Base-by-base conservation (phyloP, 78 protist species). In the Tieghemostelium lacteum region DNA sequence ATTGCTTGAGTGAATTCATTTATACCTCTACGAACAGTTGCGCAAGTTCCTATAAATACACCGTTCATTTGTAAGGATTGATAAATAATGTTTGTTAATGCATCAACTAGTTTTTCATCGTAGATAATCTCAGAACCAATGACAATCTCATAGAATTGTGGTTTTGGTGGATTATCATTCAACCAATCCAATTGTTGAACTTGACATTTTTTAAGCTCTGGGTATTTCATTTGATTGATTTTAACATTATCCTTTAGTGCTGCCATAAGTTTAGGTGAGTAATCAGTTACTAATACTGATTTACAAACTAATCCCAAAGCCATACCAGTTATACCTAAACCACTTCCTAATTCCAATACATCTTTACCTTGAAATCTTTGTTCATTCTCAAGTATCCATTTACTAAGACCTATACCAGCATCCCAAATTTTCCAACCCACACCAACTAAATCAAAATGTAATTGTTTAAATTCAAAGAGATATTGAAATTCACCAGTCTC, bases 361-460 rank as follows among this genome's bases (percentile, higher is more conserved):
- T 78, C 88, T 26, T 52, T 40, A 2, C 75, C 75, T 39, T 33
- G 45, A 22, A 78, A 78, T 14, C 64, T 78, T 49, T 29, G 24
- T 55, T 70, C 34, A 28, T 78, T 78, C 40, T 49, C 88, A 24
- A 78, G 37, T 17, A 78, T 37, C 88, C 88, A 78, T 45, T 54
- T 66, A 12, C 70, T 33, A 7, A 78, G 37, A 10, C 88, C 88
- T 45, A 78, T 78, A 36, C 88, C 88, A 20, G 36, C 55, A 37
- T 78, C 88, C 88, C 88, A 78, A n/a, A 78, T 75, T 49, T 75
- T 66, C 67, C 69, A 78, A 3, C 69, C 88, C 4, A 78, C 88
- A 55, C 55, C 55, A n/a, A 78, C 88, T 50, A 66, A 74, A 2
- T 78, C 34, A 52, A 36, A 55, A 31, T 31, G 52, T 28, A 50